These are phyloP conservation scores for Zymoseptoria passerinii DNA, from an alignment of 2,329 filamentous ascomycete species.

Conservation along the genomic window DNA sequence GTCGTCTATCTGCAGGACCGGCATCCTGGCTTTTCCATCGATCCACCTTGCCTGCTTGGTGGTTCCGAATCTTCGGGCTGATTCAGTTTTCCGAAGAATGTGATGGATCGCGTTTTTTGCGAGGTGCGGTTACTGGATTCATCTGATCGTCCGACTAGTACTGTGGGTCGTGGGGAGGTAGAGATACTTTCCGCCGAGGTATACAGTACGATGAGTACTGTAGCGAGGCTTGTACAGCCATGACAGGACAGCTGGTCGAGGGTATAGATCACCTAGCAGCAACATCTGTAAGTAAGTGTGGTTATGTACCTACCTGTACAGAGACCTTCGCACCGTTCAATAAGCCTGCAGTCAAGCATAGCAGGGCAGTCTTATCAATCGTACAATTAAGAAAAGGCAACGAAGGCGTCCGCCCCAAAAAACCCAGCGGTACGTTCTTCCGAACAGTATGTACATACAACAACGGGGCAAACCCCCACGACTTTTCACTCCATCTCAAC, in stretches of 20 bases:
- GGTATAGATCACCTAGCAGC: background rate
- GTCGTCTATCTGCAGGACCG: background rate
- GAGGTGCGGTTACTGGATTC: background rate
- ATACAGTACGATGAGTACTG: no score
- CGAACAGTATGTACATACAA: no score
- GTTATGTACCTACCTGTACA: background rate
- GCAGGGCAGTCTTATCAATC: background rate
- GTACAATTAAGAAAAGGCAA: no score
- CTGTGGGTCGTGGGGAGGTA: background rate
- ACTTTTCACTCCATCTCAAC: background rate
- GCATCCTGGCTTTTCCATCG: background rate
- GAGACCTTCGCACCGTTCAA: background rate
- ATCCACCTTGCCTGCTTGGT: constrained; percentile 1
- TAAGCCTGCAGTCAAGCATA: background rate
- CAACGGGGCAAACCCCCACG: no score
- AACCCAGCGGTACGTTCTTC: no score
- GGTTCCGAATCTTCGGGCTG: background rate
- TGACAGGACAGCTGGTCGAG: background rate
- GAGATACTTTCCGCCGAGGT: background rate
- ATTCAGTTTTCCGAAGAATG: constrained; percentile 1
- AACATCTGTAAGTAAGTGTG: background rate
- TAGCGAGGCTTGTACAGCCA: background rate
- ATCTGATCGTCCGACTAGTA: background rate
- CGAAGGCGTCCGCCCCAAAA: no score
- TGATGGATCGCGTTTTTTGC: constrained; percentile 2